Conservation (phyloP, 2,329 filamentous ascomycete species). For the Metarhizium album region DNA sequence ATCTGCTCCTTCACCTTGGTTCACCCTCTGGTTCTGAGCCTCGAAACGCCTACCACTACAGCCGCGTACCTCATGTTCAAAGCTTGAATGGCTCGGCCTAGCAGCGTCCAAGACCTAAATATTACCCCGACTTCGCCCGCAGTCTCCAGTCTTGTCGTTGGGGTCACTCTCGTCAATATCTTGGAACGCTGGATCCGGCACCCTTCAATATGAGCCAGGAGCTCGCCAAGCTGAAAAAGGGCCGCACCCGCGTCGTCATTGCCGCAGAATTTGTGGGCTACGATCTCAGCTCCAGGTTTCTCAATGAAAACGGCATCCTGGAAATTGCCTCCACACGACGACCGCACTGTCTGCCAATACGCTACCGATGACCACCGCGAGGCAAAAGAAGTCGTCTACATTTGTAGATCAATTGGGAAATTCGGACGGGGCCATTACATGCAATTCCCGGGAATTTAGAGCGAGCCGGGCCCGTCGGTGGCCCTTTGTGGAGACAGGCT, state of each 20-base stretch:
- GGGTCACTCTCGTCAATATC: too few relatives aligned
- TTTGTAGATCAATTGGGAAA: neutral
- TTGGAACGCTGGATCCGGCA: too few relatives aligned
- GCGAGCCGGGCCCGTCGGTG: too few relatives aligned
- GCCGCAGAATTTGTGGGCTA: constrained; percentile 1
- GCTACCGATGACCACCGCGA: neutral
- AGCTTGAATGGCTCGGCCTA: too few relatives aligned
- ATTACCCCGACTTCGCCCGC: too few relatives aligned
- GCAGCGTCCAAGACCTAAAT: too few relatives aligned
- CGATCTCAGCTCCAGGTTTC: neutral
- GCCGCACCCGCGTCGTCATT: neutral
- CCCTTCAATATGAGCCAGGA: neutral
- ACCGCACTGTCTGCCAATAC: neutral
- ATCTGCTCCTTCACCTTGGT: too few relatives aligned
- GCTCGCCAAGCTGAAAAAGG: neutral
- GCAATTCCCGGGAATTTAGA: neutral
- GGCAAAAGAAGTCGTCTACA: neutral
- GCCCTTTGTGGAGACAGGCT: too few relatives aligned
- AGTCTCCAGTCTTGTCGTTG: too few relatives aligned
- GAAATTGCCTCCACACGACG: neutral
- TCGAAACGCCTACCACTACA: too few relatives aligned
- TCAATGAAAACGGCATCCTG: neutral
- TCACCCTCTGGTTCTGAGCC: too few relatives aligned
- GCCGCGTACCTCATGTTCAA: too few relatives aligned
- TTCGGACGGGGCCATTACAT: neutral